These are phyloP conservation scores for Aspergillus eucalypticola DNA, from an alignment of 2,329 filamentous ascomycete species.

Conservation along the genomic window DNA sequence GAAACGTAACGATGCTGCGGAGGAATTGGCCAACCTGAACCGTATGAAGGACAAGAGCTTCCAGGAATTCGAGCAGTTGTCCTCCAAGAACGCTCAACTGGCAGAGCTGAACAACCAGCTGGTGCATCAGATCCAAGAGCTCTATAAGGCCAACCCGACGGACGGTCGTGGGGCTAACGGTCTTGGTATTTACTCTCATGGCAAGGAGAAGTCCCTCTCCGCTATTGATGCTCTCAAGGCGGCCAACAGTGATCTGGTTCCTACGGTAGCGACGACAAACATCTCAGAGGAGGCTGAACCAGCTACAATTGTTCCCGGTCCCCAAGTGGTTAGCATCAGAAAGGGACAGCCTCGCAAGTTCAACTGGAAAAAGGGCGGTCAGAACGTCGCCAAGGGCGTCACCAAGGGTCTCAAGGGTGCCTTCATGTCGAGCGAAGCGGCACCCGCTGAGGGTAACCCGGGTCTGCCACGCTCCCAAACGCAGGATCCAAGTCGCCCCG, in stretches of 20 bases:
- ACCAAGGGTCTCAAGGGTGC: slow-evolving; percentile 92
- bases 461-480: slow-evolving; percentile 41
- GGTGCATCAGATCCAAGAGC: slow-evolving; percentile 88
- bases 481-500: slow-evolving; percentile 55
- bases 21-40: slow-evolving; percentile 79
- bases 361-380: slow-evolving; percentile 97
- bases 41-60: slow-evolving; percentile 90
- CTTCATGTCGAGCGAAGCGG: slow-evolving; percentile 70
- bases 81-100: slow-evolving; percentile 89
- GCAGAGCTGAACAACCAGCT: slow-evolving; percentile 94
- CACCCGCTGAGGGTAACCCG: slow-evolving; percentile 31
- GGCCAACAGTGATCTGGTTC: slow-evolving; percentile 52
- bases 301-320: slow-evolving; percentile 64
- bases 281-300: slow-evolving; percentile 67
- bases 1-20: slow-evolving; percentile 77
- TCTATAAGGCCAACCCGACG: slow-evolving; percentile 72
- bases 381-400: slow-evolving; percentile 90
- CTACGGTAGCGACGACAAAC: slow-evolving; percentile 57
- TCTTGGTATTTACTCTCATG: slow-evolving; percentile 63
- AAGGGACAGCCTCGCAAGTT: slow-evolving; percentile 96
- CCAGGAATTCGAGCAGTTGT: slow-evolving; percentile 92
- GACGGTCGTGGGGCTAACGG: slow-evolving; percentile 49
- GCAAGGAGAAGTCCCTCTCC: slow-evolving; percentile 52
- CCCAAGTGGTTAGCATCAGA: slow-evolving; percentile 92
- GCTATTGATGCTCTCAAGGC: slow-evolving; percentile 49